Percentiles rank a stretch among this genome's conserved stretches.
Evolutionary conservation across 1,284 basidiomycete genomes (phyloP).

Genomic region (Paramarasmius palmivorus): DNA sequence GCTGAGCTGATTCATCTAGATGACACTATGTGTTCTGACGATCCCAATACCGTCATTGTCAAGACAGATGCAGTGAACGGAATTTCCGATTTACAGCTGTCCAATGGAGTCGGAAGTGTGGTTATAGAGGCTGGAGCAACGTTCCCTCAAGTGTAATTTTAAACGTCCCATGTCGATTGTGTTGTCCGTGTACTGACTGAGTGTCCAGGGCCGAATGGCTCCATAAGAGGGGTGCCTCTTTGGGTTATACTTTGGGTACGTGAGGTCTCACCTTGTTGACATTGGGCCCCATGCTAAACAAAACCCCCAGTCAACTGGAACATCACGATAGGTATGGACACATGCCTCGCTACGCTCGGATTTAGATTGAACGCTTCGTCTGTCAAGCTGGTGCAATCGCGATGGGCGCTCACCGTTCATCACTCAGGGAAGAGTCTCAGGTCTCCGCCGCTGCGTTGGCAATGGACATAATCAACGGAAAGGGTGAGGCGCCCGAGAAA

Average conservation of each 20-base stretch:
- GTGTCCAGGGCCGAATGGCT: constrained; percentile 31
- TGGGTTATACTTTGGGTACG: constrained; percentile 32
- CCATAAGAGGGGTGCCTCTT: constrained; percentile 30
- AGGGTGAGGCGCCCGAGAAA: constrained; percentile 19
- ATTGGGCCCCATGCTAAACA: not conserved
- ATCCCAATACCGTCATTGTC: constrained; percentile 33
- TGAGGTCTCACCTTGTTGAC: not conserved
- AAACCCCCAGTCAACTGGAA: constrained; percentile 34
- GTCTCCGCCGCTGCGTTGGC: constrained; percentile 32
- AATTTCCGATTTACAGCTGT: constrained; percentile 29
- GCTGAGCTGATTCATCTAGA: constrained; percentile 18
- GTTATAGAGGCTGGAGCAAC: constrained; percentile 34
- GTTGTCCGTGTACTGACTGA: not conserved
- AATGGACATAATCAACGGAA: constrained; percentile 36
- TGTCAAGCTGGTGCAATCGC: constrained; percentile 32
- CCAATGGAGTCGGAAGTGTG: constrained; percentile 27
- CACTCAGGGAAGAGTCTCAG: constrained; percentile 34
- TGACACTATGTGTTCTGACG: constrained; percentile 38
- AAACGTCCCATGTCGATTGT: not conserved
- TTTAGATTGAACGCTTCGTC: not conserved
- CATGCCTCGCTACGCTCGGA: not conserved
- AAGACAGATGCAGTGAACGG: constrained; percentile 33
- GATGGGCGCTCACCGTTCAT: constrained; percentile 37
- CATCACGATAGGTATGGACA: constrained; percentile 30
- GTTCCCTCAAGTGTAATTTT: constrained; percentile 32